Evolutionary conservation across 2,329 filamentous ascomycete genomes (phyloP), one percentile per base, ranked within the genome.

Genomic region (Drechmeria coniospora): DNA sequence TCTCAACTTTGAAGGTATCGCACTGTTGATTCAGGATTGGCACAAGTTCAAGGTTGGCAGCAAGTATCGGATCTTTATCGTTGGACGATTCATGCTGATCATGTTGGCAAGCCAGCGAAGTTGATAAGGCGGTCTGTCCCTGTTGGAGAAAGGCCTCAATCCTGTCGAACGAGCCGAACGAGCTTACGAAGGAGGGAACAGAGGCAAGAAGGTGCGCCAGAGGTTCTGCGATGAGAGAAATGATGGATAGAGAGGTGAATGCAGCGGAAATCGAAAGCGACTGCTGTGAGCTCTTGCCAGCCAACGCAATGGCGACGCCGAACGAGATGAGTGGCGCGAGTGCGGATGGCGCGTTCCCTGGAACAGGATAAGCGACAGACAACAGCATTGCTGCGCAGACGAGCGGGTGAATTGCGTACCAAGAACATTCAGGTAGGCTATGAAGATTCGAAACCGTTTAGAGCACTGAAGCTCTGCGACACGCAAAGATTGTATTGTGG

Each of bases 181-280:
- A 45, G 12, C 36, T 34, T 12, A 41, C 23, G 5, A 45, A 35
- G 4, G 26, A 28, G 2, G 42, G 41, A 1, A 46, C 34, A 3
- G 41, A 28, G 1, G 27, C 33, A 17, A 45, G 29, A 4, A 46
- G 31, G 1, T 33, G 29, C 3, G 36, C 32, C 6, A 46, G 13
- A 3, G 42, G 42, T 8, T 19, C 32, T 3, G 36, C 26, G 9
- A 45, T 36, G 7, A 46, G 22, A 1, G 22, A 29, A 11, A 45
- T 43, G 12, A 46, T 40, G 9, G 40, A 34, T 2, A 46, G 29
- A 2, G 43, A 41, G 0, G 41, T 42, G 27, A 46, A 46, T 10
- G 36, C 36, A 4, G 27, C 33, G 8, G 32, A 14, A 16, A 31
- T 21, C 4, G 23, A 22, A n/a, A 36, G 17, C 0, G 27, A 28